Conservation (phyloP, 2,329 filamentous ascomycete species). For the Apiospora kogelbergensis region DNA sequence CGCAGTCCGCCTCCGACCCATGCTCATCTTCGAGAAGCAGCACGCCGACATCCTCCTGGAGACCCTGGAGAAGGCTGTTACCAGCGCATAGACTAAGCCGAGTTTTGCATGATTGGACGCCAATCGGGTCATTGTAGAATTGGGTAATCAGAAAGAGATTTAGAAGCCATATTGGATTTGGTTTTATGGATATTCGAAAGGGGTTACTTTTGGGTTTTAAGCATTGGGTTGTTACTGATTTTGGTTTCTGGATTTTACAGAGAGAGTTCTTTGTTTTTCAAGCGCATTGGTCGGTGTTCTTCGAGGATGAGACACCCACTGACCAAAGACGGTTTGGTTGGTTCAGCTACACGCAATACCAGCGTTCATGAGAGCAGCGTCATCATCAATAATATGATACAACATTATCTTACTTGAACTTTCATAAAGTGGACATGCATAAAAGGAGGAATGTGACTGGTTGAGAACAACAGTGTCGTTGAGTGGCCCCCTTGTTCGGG, state of each 20-base stretch:
- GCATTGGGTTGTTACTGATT: not conserved
- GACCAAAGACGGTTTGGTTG: not conserved
- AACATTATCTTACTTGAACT: not conserved
- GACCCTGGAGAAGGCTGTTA: constrained; percentile 70
- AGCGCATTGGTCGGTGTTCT: constrained; percentile 1
- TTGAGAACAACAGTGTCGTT: not conserved
- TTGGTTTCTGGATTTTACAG: not conserved
- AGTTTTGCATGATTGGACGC: not conserved
- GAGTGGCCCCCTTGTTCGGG: not conserved
- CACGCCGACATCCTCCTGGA: constrained; percentile 86
- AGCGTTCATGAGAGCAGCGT: not conserved
- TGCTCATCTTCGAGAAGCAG: constrained; percentile 89
- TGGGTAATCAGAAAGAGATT: not conserved
- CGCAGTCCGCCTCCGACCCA: constrained; percentile 80
- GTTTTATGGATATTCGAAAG: not conserved
- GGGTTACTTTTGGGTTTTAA: not conserved
- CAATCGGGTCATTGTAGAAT: not conserved
- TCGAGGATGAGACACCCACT: not conserved
- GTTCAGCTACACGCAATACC: not conserved
- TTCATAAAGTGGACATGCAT: not conserved
- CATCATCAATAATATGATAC: not conserved
- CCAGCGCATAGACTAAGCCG: not conserved
- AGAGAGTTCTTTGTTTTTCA: not conserved
- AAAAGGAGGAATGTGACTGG: not conserved
- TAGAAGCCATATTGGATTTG: not conserved